Conservation (phyloP, 2,329 filamentous ascomycete species). For the Penicillium sp. region DNA sequence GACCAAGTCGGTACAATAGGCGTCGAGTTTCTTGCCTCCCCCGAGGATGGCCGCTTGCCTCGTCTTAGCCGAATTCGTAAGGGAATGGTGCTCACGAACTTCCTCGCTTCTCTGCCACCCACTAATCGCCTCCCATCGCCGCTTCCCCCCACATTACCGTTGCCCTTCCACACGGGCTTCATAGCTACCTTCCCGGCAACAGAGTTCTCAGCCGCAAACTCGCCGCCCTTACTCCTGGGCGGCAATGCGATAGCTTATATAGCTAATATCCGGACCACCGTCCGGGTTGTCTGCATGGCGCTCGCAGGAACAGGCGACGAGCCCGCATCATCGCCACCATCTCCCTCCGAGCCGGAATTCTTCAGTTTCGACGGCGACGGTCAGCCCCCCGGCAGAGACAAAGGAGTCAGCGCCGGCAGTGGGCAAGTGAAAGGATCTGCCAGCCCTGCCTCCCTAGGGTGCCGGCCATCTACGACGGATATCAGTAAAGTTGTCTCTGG, state of each 20-base stretch:
- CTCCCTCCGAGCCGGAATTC: conserved; percentile 40
- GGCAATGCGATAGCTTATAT: conserved; percentile 71
- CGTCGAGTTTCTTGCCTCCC: conserved; percentile 49
- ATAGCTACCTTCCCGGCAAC: conserved; percentile 67
- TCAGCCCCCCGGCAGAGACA: conserved; percentile 13
- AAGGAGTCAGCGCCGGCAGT: conserved; percentile 3
- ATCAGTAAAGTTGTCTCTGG: conserved; percentile 30
- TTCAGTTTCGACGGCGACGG: conserved; percentile 45
- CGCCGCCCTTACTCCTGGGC: conserved; percentile 56
- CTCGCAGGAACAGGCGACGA: conserved; percentile 32
- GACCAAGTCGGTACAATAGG: conserved; percentile 91
- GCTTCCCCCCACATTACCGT: conserved; percentile 16
- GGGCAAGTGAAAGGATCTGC: background rate
- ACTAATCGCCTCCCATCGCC: conserved; percentile 5
- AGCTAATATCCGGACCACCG: conserved; percentile 79
- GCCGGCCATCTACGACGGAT: conserved; percentile 20
- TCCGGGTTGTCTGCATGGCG: conserved; percentile 63
- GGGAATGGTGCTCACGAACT: conserved; percentile 76
- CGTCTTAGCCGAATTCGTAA: conserved; percentile 56
- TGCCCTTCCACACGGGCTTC: conserved; percentile 60
- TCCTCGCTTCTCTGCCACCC: conserved; percentile 54
- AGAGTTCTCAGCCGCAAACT: conserved; percentile 46
- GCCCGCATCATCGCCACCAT: conserved; percentile 25
- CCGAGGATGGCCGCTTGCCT: conserved; percentile 22
- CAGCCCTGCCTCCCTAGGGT: conserved; percentile 2